Percentiles rank a stretch among this genome's conserved stretches.
Conservation (phyloP, 2,329 filamentous ascomycete species). For the Lachnellula subtilissima region DNA sequence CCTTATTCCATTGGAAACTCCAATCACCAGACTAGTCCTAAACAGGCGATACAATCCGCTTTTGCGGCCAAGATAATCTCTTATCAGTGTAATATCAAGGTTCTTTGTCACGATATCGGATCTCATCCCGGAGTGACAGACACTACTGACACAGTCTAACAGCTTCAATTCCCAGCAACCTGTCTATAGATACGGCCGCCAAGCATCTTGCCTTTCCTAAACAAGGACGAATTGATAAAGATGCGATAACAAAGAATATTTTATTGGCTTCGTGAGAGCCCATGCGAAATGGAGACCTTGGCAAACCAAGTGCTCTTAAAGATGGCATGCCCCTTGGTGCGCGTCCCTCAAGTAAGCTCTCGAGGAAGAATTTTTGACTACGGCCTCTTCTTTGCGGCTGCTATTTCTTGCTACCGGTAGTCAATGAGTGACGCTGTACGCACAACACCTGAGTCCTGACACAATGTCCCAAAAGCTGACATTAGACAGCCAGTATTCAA, state of each 20-base stretch:
- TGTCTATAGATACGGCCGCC: neutral
- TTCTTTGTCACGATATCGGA: neutral
- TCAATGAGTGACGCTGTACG: slow-evolving; percentile 18
- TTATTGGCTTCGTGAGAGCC: neutral
- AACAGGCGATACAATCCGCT: no score
- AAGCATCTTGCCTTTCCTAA: slow-evolving; percentile 1
- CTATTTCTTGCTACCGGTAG: neutral
- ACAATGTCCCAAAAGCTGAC: slow-evolving; percentile 1
- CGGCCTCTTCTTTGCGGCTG: neutral
- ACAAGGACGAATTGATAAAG: neutral
- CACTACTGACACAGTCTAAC: neutral
- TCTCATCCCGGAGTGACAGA: neutral
- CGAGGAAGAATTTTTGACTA: neutral
- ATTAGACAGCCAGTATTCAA: slow-evolving; percentile 23
- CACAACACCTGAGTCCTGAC: neutral
- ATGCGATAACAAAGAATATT: neutral
- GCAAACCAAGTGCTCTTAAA: neutral
- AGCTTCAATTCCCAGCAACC: neutral
- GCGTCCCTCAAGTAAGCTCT: neutral
- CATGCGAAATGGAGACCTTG: neutral
- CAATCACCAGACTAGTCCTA: no score
- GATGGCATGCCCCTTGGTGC: neutral
- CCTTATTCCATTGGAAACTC: no score
- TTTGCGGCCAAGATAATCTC: no score
- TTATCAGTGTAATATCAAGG: no score